Evolutionary conservation across 768 basidiomycete species (phyloP), one percentile per base, ranked within the genome.

Genomic region (Terana coerulea): DNA sequence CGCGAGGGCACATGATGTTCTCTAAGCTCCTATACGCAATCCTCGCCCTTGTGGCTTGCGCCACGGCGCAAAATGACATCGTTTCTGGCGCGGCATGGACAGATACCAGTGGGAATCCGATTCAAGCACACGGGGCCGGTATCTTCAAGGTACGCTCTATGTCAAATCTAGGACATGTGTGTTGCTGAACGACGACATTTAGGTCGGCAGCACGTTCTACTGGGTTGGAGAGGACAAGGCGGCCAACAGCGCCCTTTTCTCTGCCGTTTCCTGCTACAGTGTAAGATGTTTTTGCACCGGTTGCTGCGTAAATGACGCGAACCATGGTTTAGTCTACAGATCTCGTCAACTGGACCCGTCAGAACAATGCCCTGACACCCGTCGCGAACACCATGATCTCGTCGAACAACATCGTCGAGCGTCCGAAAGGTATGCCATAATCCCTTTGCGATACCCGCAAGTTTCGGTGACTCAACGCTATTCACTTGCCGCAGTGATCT

Each of bases 211-310:
- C 10, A 78, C 75, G 1, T 82, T 69, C 62, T 82, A 83, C 59
- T 83, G 81, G 82, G 72, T 74, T 49, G 82, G 81, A 10, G 81
- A 83, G 66, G 81, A 84, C 69, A 84, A 84, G 59, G 63, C 76
- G 4, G 70, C 70, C 56, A 80, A 83, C 58, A 78, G 76, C 50
- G 75, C 68, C 1, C 60, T 77, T 7, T 84, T 83, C 66, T 70
- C 71, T 26, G 79, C 81, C 0, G 81, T 82, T n/a, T 75, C 78
- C 4, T 82, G 79, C 64, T 81, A 80, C 61, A 69, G 72, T 42
- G 80, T 80, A 39, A 53, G 64, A 56, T 3, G 40, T 28, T 28
- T 36, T 19, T 19, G 26, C 17, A 15, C 25, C 26, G 7, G 15
- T 12, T 4, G 34, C 10, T 31, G 28, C 15, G 37, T 26, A 25